Evolutionary conservation across 2,329 filamentous ascomycete species (phyloP).

Genomic region (Onygenales sp.): DNA sequence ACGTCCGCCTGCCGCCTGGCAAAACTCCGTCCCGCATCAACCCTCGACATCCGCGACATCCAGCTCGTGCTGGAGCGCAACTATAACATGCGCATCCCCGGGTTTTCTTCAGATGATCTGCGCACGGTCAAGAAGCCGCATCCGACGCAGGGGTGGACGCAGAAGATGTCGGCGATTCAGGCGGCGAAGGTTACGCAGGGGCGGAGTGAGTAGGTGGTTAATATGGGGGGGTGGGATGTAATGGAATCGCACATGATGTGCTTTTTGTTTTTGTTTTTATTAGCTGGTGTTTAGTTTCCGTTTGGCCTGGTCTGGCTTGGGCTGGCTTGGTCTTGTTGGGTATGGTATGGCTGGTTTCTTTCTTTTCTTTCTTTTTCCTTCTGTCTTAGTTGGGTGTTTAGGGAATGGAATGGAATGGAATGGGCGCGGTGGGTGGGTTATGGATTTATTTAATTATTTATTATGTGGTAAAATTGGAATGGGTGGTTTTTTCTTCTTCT

Average conservation of each 20-base stretch:
- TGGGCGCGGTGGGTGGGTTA: no score
- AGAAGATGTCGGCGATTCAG: constrained; percentile 94
- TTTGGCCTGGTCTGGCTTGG: neutral
- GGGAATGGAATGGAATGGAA: neutral
- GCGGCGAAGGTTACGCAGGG: constrained; percentile 65
- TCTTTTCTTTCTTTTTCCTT: neutral
- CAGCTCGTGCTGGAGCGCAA: constrained; percentile 75
- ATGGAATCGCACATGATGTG: no score
- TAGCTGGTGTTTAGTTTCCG: no score
- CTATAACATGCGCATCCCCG: constrained; percentile 87
- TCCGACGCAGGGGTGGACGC: constrained; percentile 79
- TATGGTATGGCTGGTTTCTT: neutral
- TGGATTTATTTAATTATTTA: no score
- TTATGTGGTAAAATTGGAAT: no score
- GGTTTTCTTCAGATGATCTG: constrained; percentile 88
- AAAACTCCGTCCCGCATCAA: constrained; percentile 83
- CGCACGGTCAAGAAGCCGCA: constrained; percentile 90
- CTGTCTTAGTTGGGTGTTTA: neutral
- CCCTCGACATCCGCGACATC: constrained; percentile 79
- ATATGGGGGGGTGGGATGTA: no score
- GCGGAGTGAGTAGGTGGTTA: constrained; percentile 23
- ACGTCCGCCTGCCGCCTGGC: constrained; percentile 80
- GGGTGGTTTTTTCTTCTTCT: no score
- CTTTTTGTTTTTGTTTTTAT: no score
- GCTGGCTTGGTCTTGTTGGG: neutral